Percentiles rank a stretch among this genome's conserved stretches.
phyloP scores from a whole-genome alignment of 805 yeast genomes.

The Nakazawaea ishiwadae region DNA sequence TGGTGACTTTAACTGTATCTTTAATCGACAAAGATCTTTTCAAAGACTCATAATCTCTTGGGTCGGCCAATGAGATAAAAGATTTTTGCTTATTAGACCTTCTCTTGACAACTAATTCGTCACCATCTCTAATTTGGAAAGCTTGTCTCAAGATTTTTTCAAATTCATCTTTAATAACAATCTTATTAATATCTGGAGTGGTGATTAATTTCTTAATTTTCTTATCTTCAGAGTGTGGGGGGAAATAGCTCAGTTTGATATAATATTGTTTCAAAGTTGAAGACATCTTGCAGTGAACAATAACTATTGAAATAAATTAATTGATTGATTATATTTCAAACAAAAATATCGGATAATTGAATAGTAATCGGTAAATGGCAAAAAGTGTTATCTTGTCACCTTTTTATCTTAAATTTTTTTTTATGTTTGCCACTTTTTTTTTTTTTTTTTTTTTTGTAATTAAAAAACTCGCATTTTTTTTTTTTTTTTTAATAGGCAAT shows the following conservation, averaged over 20 bases:
- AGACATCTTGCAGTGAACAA: not conserved
- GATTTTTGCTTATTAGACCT: slow-evolving; percentile 42
- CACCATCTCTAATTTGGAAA: not conserved
- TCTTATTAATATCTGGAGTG: slow-evolving; percentile 7
- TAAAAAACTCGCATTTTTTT: too few species aligned
- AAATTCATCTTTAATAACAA: slow-evolving; percentile 2
- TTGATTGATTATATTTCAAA: not conserved
- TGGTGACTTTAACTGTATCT: slow-evolving; percentile 33
- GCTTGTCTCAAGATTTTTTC: slow-evolving; percentile 6
- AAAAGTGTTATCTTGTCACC: too few species aligned
- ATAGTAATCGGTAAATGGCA: too few species aligned
- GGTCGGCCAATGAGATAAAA: slow-evolving; percentile 33
- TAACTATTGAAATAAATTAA: too few species aligned
- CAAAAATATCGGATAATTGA: too few species aligned
- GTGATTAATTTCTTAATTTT: slow-evolving; percentile 8
- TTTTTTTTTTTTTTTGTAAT: slow-evolving; percentile 1
- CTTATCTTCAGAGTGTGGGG: not conserved
- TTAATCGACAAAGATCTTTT: slow-evolving; percentile 45
- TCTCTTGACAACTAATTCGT: slow-evolving; percentile 20
- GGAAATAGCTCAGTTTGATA: slow-evolving; percentile 4
- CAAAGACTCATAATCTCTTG: slow-evolving; percentile 37
- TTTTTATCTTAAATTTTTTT: too few species aligned
- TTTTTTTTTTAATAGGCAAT: too few species aligned
- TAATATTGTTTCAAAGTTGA: not conserved
- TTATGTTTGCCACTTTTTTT: slow-evolving; percentile 4